Evolutionary conservation across 2,329 filamentous ascomycete species (phyloP).

Genomic region (Epichloe bromicola): DNA sequence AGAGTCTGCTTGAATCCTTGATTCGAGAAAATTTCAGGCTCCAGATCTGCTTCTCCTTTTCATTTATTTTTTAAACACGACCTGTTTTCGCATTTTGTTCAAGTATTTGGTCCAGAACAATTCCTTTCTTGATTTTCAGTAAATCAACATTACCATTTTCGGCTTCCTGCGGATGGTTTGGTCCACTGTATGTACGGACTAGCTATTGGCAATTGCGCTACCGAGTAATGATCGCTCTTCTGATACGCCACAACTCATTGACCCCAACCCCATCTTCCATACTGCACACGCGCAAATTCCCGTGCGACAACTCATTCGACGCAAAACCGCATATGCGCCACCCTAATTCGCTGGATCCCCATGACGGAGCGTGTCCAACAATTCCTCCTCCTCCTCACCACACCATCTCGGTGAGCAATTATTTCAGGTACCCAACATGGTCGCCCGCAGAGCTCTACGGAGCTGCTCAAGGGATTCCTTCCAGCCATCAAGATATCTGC

Average conservation of each 20-base stretch:
- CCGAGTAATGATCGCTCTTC: no score
- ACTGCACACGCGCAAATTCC: neutral
- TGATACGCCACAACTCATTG: neutral
- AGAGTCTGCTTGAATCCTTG: neutral
- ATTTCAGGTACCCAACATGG: conserved; percentile 11
- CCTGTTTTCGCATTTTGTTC: neutral
- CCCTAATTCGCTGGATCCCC: no score
- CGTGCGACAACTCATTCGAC: neutral
- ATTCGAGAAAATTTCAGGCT: neutral
- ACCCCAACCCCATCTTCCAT: neutral
- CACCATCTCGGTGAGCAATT: neutral
- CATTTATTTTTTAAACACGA: no score
- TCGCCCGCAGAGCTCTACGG: conserved; percentile 17
- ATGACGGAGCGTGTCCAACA: no score
- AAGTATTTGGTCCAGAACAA: neutral
- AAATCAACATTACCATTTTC: neutral
- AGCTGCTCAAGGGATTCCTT: conserved; percentile 14
- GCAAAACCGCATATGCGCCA: neutral
- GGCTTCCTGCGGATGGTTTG: neutral
- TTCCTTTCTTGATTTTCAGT: neutral
- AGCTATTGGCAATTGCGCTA: neutral
- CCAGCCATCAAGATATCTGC: conserved; percentile 8
- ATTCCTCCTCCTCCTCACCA: neutral
- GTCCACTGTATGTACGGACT: neutral
- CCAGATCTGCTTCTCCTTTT: neutral